Evolutionary conservation across 2,329 filamentous ascomycete species (phyloP).

Genomic region (Diaporthe sp.): DNA sequence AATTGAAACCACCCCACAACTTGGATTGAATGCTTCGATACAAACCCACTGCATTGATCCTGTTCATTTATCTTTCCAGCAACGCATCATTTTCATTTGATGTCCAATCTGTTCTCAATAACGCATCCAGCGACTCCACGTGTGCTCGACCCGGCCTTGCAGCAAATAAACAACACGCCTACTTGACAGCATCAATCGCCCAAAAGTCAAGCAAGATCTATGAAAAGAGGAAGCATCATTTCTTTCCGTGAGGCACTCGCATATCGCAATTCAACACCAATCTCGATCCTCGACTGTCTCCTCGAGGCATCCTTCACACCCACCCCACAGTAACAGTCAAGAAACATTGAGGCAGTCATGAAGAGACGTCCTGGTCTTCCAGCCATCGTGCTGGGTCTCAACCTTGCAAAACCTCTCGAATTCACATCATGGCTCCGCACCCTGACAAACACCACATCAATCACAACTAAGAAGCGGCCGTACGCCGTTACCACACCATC

Average conservation of each 20-base stretch:
- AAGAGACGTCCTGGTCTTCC: neutral
- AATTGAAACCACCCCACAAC: neutral
- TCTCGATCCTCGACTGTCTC: neutral
- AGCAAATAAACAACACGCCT: neutral
- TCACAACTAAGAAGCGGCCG: neutral
- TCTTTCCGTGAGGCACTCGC: neutral
- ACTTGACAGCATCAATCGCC: neutral
- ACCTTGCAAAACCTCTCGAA: neutral
- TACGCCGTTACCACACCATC: neutral
- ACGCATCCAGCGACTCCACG: neutral
- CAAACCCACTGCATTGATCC: too few relatives aligned
- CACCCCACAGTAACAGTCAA: neutral
- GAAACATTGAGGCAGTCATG: neutral
- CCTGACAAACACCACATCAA: neutral
- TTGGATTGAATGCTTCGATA: neutral
- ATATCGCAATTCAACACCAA: neutral
- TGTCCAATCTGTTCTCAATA: too few relatives aligned
- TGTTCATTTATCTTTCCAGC: neutral
- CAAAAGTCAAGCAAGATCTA: neutral
- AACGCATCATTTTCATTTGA: neutral
- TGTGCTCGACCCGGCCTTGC: neutral
- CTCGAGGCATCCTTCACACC: neutral
- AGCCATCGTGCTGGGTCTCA: neutral
- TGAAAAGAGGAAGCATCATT: too few relatives aligned
- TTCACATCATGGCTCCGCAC: neutral